A percentile compares a stretch with the other conserved stretches of the same genome.
phyloP scores from a whole-genome alignment of 2,329 filamentous ascomycete species.

The Hortaea werneckii region DNA sequence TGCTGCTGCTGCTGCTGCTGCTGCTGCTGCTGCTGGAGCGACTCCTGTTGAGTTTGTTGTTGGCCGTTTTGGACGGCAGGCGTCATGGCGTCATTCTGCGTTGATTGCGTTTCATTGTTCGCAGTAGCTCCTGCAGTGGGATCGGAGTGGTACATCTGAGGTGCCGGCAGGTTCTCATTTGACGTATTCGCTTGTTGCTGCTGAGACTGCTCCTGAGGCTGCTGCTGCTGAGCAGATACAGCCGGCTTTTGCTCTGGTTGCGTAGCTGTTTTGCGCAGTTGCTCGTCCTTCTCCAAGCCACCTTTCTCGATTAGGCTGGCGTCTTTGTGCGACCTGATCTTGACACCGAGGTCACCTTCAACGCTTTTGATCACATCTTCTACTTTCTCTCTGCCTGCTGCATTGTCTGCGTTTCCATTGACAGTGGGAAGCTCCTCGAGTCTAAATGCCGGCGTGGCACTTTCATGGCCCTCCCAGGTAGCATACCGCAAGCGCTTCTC shows the following conservation, averaged over 20 bases:
- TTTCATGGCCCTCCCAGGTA: conserved; percentile 37
- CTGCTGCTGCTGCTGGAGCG: conserved; percentile 2
- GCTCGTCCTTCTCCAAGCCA: conserved; percentile 21
- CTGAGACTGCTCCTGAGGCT: background rate
- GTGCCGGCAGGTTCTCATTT: background rate
- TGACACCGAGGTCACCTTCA: conserved; percentile 59
- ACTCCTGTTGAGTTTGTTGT: background rate
- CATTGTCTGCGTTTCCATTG: conserved; percentile 20
- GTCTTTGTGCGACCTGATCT: conserved; percentile 36
- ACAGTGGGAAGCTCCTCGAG: conserved; percentile 37
- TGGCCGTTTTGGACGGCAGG: conserved; percentile 4
- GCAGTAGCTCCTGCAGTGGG: background rate
- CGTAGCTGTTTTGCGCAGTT: conserved; percentile 8
- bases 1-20: conserved; percentile 1
- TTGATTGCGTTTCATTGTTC: background rate
- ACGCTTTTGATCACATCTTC: conserved; percentile 68
- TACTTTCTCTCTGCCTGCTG: conserved; percentile 41
- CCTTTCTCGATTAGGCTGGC: conserved; percentile 24
- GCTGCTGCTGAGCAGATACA: background rate
- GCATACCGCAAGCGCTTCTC: conserved; percentile 66
- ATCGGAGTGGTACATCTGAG: conserved; percentile 1
- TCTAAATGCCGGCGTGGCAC: conserved; percentile 32
- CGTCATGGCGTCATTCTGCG: background rate
- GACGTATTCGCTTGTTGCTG: background rate
- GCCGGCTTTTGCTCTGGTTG: background rate